Evolutionary conservation across 805 yeast species (phyloP), one percentile per base, ranked within the genome.

Genomic region (Suhomyces pyralidae): DNA sequence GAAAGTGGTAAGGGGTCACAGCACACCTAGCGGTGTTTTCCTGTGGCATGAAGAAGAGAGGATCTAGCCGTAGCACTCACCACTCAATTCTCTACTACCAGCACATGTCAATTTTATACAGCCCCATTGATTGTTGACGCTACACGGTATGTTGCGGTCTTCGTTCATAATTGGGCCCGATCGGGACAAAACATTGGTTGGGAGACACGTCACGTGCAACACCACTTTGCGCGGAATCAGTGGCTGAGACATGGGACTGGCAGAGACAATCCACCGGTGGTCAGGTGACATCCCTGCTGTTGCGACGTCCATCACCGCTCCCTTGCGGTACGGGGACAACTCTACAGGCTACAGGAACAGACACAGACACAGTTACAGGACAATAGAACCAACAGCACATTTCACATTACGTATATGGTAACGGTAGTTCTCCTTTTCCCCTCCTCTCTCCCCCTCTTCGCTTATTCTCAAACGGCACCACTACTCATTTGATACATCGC

Each of bases 111-210:
- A 19, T 1, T 2, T 8, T 9, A 36, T 19, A 17, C 42, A 38
- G 42, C 42, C 40, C 24, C 22, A 17, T 17, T 38, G 8, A 36
- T 38, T 38, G 42, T 38, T 38, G 42, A 17, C 17, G 24, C 24
- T 38, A 38, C 42, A 38, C 42, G 42, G 42, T 38, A 38, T 19
- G 42, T 38, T 38, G 42, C 20, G 42, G 42, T 38, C 42, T 38
- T 38, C 42, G 42, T 38, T 38, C 42, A 38, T 38, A 38, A 38
- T 38, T 38, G 42, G 17, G 24, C 42, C 15, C 42, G 24, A 38
- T 38, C 24, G 24, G 42, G 42, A 17, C 42, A 38, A 38, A 38
- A 19, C 24, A 7, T 38, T 17, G 42, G 42, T 38, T 38, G 10
- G 22, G 42, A 15, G 42, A 17, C 42, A 10, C 3, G 14, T 38